Conservation (phyloP, 2,329 filamentous ascomycete genomes). For the Colletotrichum destructivum region DNA sequence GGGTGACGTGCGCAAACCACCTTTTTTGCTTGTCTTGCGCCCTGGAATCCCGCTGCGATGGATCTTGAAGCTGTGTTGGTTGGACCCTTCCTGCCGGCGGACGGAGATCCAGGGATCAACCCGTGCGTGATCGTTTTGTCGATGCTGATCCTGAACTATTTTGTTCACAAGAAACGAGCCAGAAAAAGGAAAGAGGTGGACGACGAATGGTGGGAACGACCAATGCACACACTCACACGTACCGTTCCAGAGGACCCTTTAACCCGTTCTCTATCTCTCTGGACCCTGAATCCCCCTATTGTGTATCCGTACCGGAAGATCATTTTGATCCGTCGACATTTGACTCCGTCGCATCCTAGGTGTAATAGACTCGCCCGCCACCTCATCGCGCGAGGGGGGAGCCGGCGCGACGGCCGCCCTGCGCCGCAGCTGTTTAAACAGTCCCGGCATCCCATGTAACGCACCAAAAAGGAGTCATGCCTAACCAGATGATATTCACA, state of each 20-base stretch:
- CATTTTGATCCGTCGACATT: background rate
- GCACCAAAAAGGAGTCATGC: background rate
- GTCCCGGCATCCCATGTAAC: background rate
- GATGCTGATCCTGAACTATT: constrained; percentile 17
- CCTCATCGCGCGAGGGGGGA: background rate
- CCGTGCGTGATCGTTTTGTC: constrained; percentile 19
- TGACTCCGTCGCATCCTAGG: background rate
- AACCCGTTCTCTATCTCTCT: background rate
- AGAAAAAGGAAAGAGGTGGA: background rate
- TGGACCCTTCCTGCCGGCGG: constrained; percentile 14
- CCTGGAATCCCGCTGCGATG: constrained; percentile 12
- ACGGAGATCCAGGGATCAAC: constrained; percentile 21
- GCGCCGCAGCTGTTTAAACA: background rate
- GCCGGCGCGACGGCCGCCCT: constrained; percentile 3
- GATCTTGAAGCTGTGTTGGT: background rate
- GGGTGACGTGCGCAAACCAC: constrained; percentile 1
- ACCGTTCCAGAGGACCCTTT: background rate
- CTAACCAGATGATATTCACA: background rate
- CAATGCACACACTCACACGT: background rate
- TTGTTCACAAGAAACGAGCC: background rate
- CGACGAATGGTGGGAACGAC: background rate
- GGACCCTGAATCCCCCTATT: constrained; percentile 1
- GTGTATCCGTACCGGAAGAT: background rate
- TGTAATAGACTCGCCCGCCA: background rate
- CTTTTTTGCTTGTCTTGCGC: constrained; percentile 10